phyloP scores from a whole-genome alignment of 371 early-diverging fungal species.

The Rhizopus stolonifer region DNA sequence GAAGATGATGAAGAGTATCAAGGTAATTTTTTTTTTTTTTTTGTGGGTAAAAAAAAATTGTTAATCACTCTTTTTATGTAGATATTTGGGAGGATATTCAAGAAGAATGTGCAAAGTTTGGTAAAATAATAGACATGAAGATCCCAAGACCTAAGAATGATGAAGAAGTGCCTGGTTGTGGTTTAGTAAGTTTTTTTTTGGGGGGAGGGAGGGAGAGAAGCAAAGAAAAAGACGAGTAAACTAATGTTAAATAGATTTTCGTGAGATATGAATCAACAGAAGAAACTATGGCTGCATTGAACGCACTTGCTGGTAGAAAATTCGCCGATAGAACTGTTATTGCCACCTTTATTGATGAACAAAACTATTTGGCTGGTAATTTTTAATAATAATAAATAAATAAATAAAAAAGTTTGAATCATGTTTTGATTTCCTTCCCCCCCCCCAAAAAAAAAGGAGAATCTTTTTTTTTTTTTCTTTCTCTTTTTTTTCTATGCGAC shows the following conservation, averaged over 20 bases:
- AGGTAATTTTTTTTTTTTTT: no score
- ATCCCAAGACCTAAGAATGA: constrained; percentile 80
- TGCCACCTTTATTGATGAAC: constrained; percentile 79
- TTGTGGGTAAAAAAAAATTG: neutral
- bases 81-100: constrained; percentile 91
- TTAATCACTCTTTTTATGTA: constrained; percentile 21
- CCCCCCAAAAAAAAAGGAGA: no score
- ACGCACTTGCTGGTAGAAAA: constrained; percentile 90
- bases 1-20: constrained; percentile 85
- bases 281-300: constrained; percentile 67
- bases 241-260: constrained; percentile 65
- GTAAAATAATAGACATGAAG: constrained; percentile 72
- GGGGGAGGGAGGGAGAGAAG: no score
- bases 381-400: constrained; percentile 47
- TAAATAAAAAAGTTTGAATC: no score
- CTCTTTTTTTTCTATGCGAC: constrained; percentile 15
- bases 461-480: constrained; percentile 68
- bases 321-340: constrained; percentile 94
- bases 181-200: constrained; percentile 67
- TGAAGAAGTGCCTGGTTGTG: constrained; percentile 67
- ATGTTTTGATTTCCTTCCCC: no score
- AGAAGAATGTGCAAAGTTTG: constrained; percentile 90
- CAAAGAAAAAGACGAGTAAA: neutral
- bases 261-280: constrained; percentile 69
- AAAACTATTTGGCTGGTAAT: constrained; percentile 60